These are phyloP conservation scores for Teratosphaeria zuluensis DNA, from an alignment of 2,329 filamentous ascomycete species.

Conservation along the genomic window DNA sequence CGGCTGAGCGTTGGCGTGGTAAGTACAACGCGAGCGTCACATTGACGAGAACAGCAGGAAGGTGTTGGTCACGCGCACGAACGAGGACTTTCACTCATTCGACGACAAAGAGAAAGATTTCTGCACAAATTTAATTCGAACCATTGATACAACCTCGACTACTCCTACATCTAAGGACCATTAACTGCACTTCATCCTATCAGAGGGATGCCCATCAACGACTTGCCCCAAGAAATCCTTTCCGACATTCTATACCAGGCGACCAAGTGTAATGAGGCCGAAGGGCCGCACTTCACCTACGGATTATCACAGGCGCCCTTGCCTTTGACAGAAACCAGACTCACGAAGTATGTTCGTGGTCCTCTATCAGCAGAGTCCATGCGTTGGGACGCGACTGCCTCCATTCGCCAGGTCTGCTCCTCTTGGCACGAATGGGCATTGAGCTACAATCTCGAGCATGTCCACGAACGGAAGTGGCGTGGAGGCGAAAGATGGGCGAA, in stretches of 20 bases:
- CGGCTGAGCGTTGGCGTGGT: neutral
- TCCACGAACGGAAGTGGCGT: conserved; percentile 45
- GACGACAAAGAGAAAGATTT: neutral
- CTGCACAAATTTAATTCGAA: neutral
- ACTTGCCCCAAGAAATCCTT: conserved; percentile 44
- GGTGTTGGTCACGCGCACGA: neutral
- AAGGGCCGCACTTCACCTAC: conserved; percentile 43
- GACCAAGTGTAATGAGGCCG: conserved; percentile 37
- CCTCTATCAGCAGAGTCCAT: conserved; percentile 42
- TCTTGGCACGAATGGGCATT: conserved; percentile 46
- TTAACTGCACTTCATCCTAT: neutral
- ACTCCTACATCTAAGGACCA: neutral
- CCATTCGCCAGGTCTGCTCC: conserved; percentile 41
- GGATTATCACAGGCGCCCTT: conserved; percentile 41
- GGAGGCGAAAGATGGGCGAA: conserved; percentile 44
- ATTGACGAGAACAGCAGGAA: neutral
- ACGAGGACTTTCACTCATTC: neutral
- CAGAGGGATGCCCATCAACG: conserved; percentile 32
- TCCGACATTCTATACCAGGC: conserved; percentile 42
- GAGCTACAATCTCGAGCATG: conserved; percentile 40
- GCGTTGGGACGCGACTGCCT: conserved; percentile 41
- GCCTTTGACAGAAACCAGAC: conserved; percentile 32
- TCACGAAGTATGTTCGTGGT: conserved; percentile 43
- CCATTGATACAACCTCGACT: neutral
- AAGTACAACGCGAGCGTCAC: neutral